Percentiles rank a stretch among this genome's conserved stretches.
Evolutionary conservation across 441 rosid genomes (phyloP).

Genomic region (Gossypium davidsonii): DNA sequence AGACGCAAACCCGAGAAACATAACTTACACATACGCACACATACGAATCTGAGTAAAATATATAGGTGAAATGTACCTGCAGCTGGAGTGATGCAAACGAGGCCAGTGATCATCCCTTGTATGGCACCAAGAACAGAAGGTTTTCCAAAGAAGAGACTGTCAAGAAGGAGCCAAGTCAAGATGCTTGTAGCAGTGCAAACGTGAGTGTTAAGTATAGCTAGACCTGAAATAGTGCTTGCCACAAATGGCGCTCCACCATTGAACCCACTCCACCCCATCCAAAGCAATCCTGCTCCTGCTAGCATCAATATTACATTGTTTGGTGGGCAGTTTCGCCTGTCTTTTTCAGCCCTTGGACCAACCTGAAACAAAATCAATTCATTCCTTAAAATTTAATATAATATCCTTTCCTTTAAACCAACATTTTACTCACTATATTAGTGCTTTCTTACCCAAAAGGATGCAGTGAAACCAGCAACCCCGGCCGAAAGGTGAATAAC

Average conservation of each 20-base stretch:
- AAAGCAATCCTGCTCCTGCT: constrained; percentile 53
- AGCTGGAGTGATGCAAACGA: constrained; percentile 59
- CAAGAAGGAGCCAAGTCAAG: constrained; percentile 43
- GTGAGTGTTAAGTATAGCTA: constrained; percentile 53
- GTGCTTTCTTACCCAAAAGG: constrained; percentile 39
- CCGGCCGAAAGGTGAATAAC: constrained; percentile 60
- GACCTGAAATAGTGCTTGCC: constrained; percentile 29
- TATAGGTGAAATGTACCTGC: constrained; percentile 28
- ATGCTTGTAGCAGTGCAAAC: constrained; percentile 48
- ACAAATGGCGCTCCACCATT: constrained; percentile 52
- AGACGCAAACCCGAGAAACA: too few relatives aligned
- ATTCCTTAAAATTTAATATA: neutral
- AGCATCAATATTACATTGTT: constrained; percentile 51
- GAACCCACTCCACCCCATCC: constrained; percentile 70
- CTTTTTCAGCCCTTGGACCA: constrained; percentile 43
- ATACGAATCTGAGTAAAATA: too few relatives aligned
- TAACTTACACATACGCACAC: too few relatives aligned
- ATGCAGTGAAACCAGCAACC: constrained; percentile 55
- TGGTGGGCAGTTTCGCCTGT: constrained; percentile 39
- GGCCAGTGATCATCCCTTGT: constrained; percentile 58
- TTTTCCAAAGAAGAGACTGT: constrained; percentile 29
- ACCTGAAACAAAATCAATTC: constrained; percentile 23
- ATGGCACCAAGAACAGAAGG: constrained; percentile 47
- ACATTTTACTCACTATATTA: neutral
- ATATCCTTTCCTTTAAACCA: neutral